phyloP scores from a whole-genome alignment of 169 alveolate genomes.

The Eimeria sp. region DNA sequence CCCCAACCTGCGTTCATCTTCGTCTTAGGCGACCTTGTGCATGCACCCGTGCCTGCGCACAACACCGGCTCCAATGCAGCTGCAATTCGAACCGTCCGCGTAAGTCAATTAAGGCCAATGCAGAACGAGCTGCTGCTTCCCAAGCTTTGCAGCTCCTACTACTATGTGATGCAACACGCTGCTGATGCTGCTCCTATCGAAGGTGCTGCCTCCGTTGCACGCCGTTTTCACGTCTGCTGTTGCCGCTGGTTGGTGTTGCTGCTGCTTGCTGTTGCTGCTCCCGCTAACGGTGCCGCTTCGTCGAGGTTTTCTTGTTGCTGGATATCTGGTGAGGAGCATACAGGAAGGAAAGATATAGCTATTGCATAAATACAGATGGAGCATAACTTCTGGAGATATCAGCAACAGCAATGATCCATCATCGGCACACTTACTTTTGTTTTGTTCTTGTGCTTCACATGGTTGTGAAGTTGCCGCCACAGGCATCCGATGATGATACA shows the following conservation, averaged over 20 bases:
- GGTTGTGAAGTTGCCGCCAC: too few relatives aligned
- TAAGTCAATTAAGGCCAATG: background rate
- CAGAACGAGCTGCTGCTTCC: background rate
- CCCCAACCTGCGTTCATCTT: conserved; percentile 9
- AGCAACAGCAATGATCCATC: too few relatives aligned
- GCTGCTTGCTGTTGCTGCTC: background rate
- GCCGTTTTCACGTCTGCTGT: background rate
- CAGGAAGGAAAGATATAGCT: too few relatives aligned
- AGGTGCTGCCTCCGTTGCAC: background rate
- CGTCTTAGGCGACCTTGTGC: conserved; percentile 54
- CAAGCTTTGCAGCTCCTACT: background rate
- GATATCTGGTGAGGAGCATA: too few relatives aligned
- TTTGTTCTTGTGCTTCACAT: too few relatives aligned
- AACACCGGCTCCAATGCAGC: background rate
- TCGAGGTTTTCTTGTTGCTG: background rate
- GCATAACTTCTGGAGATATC: too few relatives aligned
- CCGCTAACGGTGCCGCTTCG: background rate
- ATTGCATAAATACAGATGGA: too few relatives aligned
- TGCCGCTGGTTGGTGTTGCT: conserved; percentile 12
- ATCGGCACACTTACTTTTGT: too few relatives aligned
- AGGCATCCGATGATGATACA: too few relatives aligned
- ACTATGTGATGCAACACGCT: background rate
- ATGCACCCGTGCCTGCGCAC: conserved; percentile 62
- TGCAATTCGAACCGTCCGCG: conserved; percentile 13
- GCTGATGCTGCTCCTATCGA: background rate